Base-by-base conservation (phyloP, 257 asterid species). In the Petrea volubilis region DNA sequence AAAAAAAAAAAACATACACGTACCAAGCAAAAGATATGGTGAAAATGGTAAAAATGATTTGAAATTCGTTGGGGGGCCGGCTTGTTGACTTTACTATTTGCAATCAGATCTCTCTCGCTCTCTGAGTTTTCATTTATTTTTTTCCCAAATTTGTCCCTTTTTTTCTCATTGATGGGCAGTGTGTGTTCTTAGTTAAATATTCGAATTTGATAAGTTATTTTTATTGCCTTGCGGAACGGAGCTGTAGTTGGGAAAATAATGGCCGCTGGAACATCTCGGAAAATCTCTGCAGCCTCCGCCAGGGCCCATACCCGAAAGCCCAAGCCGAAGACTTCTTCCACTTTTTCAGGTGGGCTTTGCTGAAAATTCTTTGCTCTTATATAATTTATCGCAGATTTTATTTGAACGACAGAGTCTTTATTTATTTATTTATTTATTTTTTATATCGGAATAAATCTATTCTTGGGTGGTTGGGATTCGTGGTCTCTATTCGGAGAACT, bases 201-300 rank as follows among this genome's bases (percentile, higher is more conserved):
- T n/a, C 12, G 24, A 20, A 17, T 34, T 71, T 50, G 41, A 21
- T n/a, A 17, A 9, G 18, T 50, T 44, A 10, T 17, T 4, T 43
- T 63, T 43, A 17, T 36, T 38, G 52, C 38, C 58, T 29, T 53
- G 5, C 56, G 41, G n/a, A 20, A 38, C 50, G 9, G 56, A 21
- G 28, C 3, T 4, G 12, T 13, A 40, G 18, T 24, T 14, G 6
- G 29, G 55, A 28, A 29, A 74, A 25, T 36, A 60, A 87, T 92
- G 94, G 92, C 94, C 67, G 89, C 77, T 52, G 93, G 88, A 60
- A 53, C 79, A 31, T 60, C 74, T 58, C 81, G 89, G 72, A 84
- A 77, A 71, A 82, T 85, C 56, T 85, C 96, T 52, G 88, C 95
- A 12, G 88, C 89, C 53, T 85, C 96, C 8, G 94, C 96, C 7